Base-by-base conservation (phyloP, 176 grass and related monocot genomes). In the Bromus sterilis region DNA sequence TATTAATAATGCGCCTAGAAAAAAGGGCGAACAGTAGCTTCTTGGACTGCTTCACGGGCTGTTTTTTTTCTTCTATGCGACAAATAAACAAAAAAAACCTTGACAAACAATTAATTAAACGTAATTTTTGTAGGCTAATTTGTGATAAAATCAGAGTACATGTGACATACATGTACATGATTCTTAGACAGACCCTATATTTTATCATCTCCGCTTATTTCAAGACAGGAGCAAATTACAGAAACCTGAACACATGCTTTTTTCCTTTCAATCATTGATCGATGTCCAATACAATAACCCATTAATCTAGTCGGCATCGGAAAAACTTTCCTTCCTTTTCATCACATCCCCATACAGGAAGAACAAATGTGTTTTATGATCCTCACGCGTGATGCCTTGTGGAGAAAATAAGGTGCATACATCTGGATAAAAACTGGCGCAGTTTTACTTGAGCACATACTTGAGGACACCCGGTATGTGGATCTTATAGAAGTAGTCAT, bases 391-490 rank as follows among this genome's bases (percentile, higher is more conserved):
- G 56, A n/a, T n/a, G 35, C 26, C 21, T 63, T 23, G 12, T 23
- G 65, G 30, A 74, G 26, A 43, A 82, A 23, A 71, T 25, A 43
- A 28, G 66, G 2, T 26, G 66, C 40, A 69, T 21, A 23, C 41
- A 36, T 67, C 23, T 7, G 11, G 23, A 36, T n/a, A 68, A 20
- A 48, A 29, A n/a, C 0, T 26, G 71, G 5, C 16, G 20, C 25
- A 16, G 42, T n/a, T 7, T 88, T 73, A 91, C 60, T 92, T 92
- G 79, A 81, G 85, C 21, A 92, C 10, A 14, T 92, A 89, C 76
- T 92, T 92, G 7, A 89, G 71, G n/a, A 92, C 37, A 7, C 90
- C 90, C 6, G 90, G 90, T 36, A 92, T 83, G 83, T 92, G 90
- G 65, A 89, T 80, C 25, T 26, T 89, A 74, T 76, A 71, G 86